These are phyloP conservation scores for Tritrichomonas foetus DNA, from an alignment of 208 protist genomes.

Conservation along the genomic window DNA sequence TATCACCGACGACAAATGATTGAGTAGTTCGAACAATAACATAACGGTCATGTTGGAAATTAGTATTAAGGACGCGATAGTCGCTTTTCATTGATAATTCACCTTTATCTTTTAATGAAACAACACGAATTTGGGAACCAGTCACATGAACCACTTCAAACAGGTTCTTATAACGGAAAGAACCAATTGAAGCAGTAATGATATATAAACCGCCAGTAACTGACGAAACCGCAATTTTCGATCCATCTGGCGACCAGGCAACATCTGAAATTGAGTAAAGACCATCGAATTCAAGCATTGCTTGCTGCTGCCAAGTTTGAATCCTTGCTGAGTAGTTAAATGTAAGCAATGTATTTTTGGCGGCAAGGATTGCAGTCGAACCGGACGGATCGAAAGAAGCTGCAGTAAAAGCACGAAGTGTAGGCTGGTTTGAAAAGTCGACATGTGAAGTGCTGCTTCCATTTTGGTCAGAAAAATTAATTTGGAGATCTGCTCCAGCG, in stretches of 20 bases:
- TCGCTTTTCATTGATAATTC: neutral
- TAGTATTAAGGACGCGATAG: neutral
- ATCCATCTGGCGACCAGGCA: neutral
- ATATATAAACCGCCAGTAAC: neutral
- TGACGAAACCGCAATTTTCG: neutral
- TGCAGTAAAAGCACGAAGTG: neutral
- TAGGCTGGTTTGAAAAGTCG: neutral
- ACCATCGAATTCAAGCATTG: conserved; percentile 3
- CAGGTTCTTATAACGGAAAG: neutral
- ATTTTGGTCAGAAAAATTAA: neutral
- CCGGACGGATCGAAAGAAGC: neutral
- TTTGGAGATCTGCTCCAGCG: neutral
- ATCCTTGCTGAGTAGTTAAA: neutral
- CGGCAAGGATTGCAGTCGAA: neutral
- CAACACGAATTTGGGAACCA: neutral
- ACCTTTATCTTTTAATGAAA: neutral
- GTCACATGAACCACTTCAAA: conserved; percentile 1
- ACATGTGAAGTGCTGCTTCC: neutral
- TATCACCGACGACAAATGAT: neutral
- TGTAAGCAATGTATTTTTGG: neutral
- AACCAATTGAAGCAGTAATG: neutral
- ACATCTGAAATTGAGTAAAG: conserved; percentile 6
- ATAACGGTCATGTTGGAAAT: conserved; percentile 16
- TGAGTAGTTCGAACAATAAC: conserved; percentile 7
- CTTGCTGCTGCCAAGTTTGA: neutral